Percentiles rank a stretch among this genome's conserved stretches.
These are phyloP conservation scores for Skeletonema tropicum DNA, from an alignment of 108 stramenopile genomes.

Conservation along the genomic window DNA sequence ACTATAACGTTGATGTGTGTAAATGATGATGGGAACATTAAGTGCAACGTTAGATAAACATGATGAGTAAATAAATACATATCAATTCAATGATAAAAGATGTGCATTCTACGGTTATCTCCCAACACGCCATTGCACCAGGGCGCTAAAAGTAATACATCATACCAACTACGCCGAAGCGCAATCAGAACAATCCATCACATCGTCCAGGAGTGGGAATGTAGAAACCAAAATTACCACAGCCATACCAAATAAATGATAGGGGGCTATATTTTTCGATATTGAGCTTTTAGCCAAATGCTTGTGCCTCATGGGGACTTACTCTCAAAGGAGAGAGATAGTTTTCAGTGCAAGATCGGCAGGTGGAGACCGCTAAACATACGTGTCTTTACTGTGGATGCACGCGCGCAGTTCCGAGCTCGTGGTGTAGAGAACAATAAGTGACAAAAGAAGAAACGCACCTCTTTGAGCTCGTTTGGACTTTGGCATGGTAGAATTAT, in stretches of 20 bases:
- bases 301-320: constrained; percentile 41
- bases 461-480: constrained; percentile 38
- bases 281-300: constrained; percentile 41
- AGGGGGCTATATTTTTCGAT: constrained; percentile 20
- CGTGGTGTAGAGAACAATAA: background rate
- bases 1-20: constrained; percentile 51
- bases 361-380: constrained; percentile 22
- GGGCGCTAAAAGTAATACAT: constrained; percentile 30
- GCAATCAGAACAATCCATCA: background rate
- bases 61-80: background rate
- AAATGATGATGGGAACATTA: background rate
- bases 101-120: constrained; percentile 42
- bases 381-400: constrained; percentile 20
- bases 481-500: constrained; percentile 27
- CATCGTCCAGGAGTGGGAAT: constrained; percentile 43
- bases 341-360: constrained; percentile 35
- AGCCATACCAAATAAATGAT: constrained; percentile 1
- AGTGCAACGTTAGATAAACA: constrained; percentile 7
- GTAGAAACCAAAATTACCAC: constrained; percentile 39
- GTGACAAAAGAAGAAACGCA: constrained; percentile 7
- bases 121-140: constrained; percentile 42
- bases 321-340: constrained; percentile 1
- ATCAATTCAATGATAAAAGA: background rate
- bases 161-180: background rate
- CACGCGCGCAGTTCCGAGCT: constrained; percentile 13